A percentile compares a stretch with the other conserved stretches of the same genome.
phyloP scores from a whole-genome alignment of 139 green algal genomes.

The Penium margaritaceum region DNA sequence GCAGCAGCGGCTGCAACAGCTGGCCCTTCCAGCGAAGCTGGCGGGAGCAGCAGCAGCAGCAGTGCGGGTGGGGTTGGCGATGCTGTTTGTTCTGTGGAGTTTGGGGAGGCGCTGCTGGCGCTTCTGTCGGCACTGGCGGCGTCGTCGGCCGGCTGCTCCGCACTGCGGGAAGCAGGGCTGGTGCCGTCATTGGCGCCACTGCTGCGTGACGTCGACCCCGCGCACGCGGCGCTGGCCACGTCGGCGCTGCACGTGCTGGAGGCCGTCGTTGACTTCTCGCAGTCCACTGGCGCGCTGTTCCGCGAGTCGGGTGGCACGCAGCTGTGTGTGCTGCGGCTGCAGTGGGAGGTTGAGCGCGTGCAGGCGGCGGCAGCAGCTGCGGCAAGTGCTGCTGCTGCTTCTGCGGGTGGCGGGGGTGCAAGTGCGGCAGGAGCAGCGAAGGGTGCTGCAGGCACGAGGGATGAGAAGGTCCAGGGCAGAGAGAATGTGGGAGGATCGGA shows the following conservation, averaged over 20 bases:
- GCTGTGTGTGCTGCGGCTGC: slow-evolving; percentile 64
- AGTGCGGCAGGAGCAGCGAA: background rate
- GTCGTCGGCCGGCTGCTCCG: slow-evolving; percentile 61
- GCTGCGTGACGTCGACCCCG: slow-evolving; percentile 51
- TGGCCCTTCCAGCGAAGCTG: too few species aligned
- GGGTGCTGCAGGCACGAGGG: too few species aligned
- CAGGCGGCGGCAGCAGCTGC: slow-evolving; percentile 5
- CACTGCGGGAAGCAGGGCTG: slow-evolving; percentile 74
- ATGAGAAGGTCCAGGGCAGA: background rate
- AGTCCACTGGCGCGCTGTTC: slow-evolving; percentile 62
- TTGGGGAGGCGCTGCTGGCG: slow-evolving; percentile 74
- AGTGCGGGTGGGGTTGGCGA: too few species aligned
- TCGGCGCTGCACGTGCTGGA: slow-evolving; percentile 72
- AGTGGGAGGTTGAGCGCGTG: slow-evolving; percentile 51
- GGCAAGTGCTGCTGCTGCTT: background rate
- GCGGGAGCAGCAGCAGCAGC: too few species aligned
- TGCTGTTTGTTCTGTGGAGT: slow-evolving; percentile 46
- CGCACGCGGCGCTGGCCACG: slow-evolving; percentile 65
- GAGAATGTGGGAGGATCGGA: too few species aligned
- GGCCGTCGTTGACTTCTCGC: slow-evolving; percentile 77
- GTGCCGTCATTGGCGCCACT: slow-evolving; percentile 76
- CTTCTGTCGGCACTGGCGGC: slow-evolving; percentile 66
- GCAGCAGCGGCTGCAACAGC: too few species aligned
- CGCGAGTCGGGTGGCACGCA: slow-evolving; percentile 72
- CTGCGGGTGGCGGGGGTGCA: background rate